phyloP scores from a whole-genome alignment of 768 basidiomycete species.

The Mycena olivaceomarginata region DNA sequence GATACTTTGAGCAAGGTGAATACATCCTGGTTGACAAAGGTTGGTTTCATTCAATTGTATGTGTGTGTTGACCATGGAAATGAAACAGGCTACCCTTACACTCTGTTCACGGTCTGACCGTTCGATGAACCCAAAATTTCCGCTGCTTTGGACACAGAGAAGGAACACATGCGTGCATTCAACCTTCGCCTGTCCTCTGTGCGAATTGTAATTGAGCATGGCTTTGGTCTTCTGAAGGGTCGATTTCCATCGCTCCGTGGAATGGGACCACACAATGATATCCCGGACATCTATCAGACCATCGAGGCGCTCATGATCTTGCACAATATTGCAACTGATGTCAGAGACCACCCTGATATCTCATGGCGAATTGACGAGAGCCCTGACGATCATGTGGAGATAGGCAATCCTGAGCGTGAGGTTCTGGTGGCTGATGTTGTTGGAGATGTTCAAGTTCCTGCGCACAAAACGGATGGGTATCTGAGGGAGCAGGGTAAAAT shows the following conservation, averaged over 20 bases:
- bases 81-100: constrained; percentile 47
- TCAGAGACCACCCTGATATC: constrained; percentile 41
- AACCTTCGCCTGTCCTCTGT: constrained; percentile 45
- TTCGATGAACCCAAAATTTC: constrained; percentile 49
- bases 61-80: neutral
- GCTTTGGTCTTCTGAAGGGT: constrained; percentile 54
- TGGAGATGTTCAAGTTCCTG: constrained; percentile 7
- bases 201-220: constrained; percentile 52
- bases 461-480: constrained; percentile 9
- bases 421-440: neutral
- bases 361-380: constrained; percentile 20
- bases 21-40: constrained; percentile 46
- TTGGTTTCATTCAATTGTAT: neutral
- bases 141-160: neutral
- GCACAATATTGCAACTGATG: constrained; percentile 50
- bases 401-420: neutral
- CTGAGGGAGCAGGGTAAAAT: constrained; percentile 19
- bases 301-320: constrained; percentile 49
- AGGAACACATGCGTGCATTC: constrained; percentile 42
- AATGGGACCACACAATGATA: constrained; percentile 40
- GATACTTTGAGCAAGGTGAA: constrained; percentile 44
- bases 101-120: constrained; percentile 48
- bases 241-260: constrained; percentile 47
- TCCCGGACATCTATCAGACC: constrained; percentile 44
- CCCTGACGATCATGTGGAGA: constrained; percentile 7